Percentiles rank a stretch among this genome's conserved stretches.
phyloP scores from a whole-genome alignment of 768 basidiomycete species.

The Sporobolomyces phaffii region DNA sequence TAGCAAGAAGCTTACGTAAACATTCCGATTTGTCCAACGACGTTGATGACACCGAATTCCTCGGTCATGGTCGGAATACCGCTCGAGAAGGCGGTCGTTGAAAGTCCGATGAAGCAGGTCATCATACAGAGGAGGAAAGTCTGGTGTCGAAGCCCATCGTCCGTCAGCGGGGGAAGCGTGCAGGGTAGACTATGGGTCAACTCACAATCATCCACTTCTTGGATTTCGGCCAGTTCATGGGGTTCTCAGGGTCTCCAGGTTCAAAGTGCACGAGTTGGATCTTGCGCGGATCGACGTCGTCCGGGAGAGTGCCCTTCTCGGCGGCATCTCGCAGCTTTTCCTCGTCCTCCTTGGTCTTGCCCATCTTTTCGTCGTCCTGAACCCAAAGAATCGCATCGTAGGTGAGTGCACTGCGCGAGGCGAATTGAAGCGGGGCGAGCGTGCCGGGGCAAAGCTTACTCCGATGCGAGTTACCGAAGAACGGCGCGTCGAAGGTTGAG shows the following conservation, averaged over 20 bases:
- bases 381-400: no score
- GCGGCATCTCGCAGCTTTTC: background rate
- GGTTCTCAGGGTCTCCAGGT: constrained; percentile 40
- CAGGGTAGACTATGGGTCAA: no score
- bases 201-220: constrained; percentile 32
- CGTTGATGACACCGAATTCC: constrained; percentile 36
- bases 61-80: constrained; percentile 32
- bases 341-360: background rate
- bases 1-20: constrained; percentile 29
- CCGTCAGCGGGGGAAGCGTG: background rate
- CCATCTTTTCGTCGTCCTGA: constrained; percentile 2
- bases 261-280: constrained; percentile 40
- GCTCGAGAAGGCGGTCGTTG: constrained; percentile 37
- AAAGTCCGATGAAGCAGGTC: constrained; percentile 38
- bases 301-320: constrained; percentile 1
- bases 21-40: constrained; percentile 39
- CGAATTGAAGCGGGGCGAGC: background rate
- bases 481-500: constrained; percentile 23
- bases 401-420: no score
- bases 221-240: constrained; percentile 20
- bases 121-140: constrained; percentile 32
- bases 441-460: background rate
- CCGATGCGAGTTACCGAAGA: constrained; percentile 24
- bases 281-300: constrained; percentile 23
- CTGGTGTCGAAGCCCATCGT: background rate